These are phyloP conservation scores for Pezicula neosporulosa DNA, from an alignment of 2,329 filamentous ascomycete species.

Conservation along the genomic window DNA sequence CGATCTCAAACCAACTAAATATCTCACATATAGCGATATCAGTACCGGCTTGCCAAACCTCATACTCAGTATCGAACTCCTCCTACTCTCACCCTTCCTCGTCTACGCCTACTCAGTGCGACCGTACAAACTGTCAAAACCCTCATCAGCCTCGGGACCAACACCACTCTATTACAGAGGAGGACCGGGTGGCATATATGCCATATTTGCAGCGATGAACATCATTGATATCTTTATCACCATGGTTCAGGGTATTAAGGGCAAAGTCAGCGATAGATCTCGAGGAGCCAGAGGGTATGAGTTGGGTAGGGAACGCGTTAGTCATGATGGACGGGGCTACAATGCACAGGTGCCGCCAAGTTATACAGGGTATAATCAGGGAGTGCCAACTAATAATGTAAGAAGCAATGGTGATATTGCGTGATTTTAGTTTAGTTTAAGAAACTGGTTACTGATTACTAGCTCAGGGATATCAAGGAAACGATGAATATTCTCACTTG, in stretches of 20 bases:
- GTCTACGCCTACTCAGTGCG: conserved; percentile 9
- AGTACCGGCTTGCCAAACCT: conserved; percentile 12
- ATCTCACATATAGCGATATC: conserved; percentile 13
- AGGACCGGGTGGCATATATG: conserved; percentile 10
- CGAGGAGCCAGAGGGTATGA: too few species aligned
- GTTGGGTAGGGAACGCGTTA: too few species aligned
- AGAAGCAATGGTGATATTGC: too few species aligned
- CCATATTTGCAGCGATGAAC: conserved; percentile 10
- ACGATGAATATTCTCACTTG: too few species aligned
- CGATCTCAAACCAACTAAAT: conserved; percentile 9
- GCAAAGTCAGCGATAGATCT: too few species aligned
- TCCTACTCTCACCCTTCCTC: conserved; percentile 11
- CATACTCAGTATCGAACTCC: conserved; percentile 13
- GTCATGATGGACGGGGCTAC: too few species aligned
- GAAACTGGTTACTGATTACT: too few species aligned
- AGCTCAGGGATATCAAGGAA: too few species aligned
- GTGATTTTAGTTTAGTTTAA: too few species aligned
- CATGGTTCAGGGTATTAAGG: not conserved
- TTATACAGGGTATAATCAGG: too few species aligned
- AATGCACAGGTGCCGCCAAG: too few species aligned
- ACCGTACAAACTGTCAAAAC: conserved; percentile 6
- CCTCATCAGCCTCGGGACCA: conserved; percentile 4
- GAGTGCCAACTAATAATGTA: too few species aligned
- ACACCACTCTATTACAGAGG: conserved; percentile 8
- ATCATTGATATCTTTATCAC: conserved; percentile 1